Evolutionary conservation across 345 rosid genomes (phyloP).

Genomic region (Cardamine chenopodiifolia): DNA sequence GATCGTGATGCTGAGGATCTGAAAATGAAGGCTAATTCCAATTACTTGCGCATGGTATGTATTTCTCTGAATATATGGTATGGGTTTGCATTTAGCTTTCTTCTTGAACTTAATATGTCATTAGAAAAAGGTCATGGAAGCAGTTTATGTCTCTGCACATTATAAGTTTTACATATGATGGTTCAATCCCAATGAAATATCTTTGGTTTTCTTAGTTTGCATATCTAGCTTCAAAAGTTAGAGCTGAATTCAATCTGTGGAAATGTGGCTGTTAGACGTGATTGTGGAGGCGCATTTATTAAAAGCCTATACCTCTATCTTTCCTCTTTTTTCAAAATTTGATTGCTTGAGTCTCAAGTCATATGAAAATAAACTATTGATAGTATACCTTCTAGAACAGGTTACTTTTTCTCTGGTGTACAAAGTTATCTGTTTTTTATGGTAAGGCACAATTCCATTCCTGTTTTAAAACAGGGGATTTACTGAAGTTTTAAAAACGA

Average conservation of each 20-base stretch:
- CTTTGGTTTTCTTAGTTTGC: conserved; percentile 9
- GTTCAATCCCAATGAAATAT: not conserved
- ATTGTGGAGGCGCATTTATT: not conserved
- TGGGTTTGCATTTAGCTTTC: conserved; percentile 1
- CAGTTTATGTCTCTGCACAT: not conserved
- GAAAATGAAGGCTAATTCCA: conserved; percentile 76
- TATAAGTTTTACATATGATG: conserved; percentile 16
- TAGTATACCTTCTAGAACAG: not conserved
- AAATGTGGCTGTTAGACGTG: not conserved
- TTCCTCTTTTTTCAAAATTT: not conserved
- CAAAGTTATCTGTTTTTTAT: conserved; percentile 4
- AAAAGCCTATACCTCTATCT: not conserved
- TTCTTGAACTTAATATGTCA: conserved; percentile 18
- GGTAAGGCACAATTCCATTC: not conserved
- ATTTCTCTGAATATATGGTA: conserved; percentile 1
- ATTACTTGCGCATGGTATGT: conserved; percentile 69
- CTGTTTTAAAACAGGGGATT: not conserved
- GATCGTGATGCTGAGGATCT: conserved; percentile 82
- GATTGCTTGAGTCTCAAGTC: conserved; percentile 6
- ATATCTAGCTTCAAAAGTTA: not conserved
- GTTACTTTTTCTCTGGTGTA: conserved; percentile 12
- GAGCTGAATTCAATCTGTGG: not conserved
- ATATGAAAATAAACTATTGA: not conserved
- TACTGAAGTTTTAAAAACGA: conserved; percentile 11
- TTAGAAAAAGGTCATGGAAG: conserved; percentile 5